Conservation (phyloP, 148 eudicot genomes). For the Mesembryanthemum crystallinum region DNA sequence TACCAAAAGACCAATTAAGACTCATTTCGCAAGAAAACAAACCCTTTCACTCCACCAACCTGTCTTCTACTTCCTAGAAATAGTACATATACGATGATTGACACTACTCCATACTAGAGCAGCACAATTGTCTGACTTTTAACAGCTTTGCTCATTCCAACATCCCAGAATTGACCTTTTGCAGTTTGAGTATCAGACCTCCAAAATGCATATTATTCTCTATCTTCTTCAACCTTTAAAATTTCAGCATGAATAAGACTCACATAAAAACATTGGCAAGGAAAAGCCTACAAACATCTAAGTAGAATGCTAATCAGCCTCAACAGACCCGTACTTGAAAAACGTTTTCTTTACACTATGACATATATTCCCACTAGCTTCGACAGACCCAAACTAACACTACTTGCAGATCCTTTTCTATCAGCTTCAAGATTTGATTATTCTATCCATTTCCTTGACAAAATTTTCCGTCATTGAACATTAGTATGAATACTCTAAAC, state of each 20-base stretch:
- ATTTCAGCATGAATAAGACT: neutral
- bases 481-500: too few relatives aligned
- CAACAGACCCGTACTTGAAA: neutral
- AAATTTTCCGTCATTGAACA: too few relatives aligned
- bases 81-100: too few relatives aligned
- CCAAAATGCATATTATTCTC: neutral
- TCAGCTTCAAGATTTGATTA: too few relatives aligned
- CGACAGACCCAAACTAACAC: too few relatives aligned
- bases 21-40: neutral
- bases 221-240: neutral
- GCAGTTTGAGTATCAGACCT: neutral
- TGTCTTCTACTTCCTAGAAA: neutral
- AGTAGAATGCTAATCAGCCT: neutral
- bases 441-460: too few relatives aligned
- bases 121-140: neutral
- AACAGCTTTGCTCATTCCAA: neutral
- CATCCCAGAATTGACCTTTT: neutral
- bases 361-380: too few relatives aligned
- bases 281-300: neutral
- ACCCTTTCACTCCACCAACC: neutral
- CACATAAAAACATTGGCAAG: neutral
- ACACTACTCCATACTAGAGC: neutral
- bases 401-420: too few relatives aligned
- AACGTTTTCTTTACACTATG: too few relatives aligned
- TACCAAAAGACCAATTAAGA: neutral